A percentile compares a stretch with the other conserved stretches of the same genome.
Evolutionary conservation across 345 rosid species (phyloP).

Genomic region (Pseudoturritis turrita): DNA sequence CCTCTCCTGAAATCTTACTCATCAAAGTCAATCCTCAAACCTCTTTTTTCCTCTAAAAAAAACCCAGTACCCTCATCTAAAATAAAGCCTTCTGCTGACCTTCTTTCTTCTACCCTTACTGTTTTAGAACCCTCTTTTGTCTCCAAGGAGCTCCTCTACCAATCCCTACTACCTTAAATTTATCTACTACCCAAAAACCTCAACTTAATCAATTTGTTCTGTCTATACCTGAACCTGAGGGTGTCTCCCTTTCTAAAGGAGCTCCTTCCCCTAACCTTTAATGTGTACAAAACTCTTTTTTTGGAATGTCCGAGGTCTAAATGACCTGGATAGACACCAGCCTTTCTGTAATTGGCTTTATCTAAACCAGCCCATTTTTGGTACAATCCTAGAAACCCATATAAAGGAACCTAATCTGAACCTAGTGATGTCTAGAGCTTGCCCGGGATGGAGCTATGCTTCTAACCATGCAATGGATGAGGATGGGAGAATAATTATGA

Average conservation of each 20-base stretch:
- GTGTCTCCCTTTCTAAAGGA: background rate
- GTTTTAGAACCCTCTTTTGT: no score
- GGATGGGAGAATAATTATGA: background rate
- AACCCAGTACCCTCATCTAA: no score
- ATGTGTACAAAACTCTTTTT: background rate
- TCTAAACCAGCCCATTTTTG: background rate
- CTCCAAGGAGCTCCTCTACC: no score
- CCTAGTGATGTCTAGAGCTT: background rate
- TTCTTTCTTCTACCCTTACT: no score
- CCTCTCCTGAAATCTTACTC: no score
- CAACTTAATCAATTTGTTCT: no score
- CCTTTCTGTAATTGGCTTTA: background rate
- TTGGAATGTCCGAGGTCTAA: background rate
- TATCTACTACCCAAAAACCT: no score
- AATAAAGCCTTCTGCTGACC: no score
- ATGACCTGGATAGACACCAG: background rate
- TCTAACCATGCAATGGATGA: background rate
- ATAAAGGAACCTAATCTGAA: background rate
- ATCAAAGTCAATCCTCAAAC: no score
- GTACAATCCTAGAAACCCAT: background rate
- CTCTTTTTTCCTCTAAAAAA: no score
- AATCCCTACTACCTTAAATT: no score
- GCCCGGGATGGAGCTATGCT: background rate
- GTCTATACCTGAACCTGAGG: no score
- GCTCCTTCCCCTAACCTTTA: background rate